A percentile compares a stretch with the other conserved stretches of the same genome.
Evolutionary conservation across 257 asterid genomes (phyloP).

Genomic region (Coffea eugenioides): DNA sequence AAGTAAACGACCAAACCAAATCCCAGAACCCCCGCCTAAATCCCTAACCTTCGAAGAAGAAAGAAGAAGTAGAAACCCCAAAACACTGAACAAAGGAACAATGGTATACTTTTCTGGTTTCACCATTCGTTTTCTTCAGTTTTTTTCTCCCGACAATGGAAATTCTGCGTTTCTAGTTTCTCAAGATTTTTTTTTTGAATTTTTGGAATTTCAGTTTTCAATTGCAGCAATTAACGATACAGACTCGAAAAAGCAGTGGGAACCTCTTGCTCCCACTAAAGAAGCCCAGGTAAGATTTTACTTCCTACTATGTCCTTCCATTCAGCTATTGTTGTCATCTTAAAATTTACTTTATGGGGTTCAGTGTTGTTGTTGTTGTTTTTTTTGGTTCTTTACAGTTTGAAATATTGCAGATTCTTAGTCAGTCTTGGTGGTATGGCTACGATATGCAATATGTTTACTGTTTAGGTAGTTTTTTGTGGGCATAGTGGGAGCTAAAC

Average conservation of each 20-base stretch:
- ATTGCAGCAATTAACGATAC: conserved; percentile 89
- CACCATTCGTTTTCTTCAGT: neutral
- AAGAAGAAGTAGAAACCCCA: conserved; percentile 1
- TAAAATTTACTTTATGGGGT: neutral
- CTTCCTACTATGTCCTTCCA: neutral
- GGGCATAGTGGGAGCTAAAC: neutral
- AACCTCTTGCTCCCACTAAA: conserved; percentile 92
- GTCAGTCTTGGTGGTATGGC: neutral
- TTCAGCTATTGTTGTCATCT: neutral
- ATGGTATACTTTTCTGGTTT: conserved; percentile 8
- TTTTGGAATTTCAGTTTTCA: conserved; percentile 62
- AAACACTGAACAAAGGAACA: neutral
- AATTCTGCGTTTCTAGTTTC: neutral
- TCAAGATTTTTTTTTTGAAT: neutral
- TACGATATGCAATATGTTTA: neutral
- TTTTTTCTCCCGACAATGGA: neutral
- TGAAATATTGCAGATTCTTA: neutral
- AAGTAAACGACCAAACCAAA: neutral
- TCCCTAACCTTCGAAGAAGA: neutral
- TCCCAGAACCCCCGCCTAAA: conserved; percentile 16
- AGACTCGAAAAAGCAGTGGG: conserved; percentile 70
- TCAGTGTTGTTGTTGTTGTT: neutral
- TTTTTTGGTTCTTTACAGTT: neutral
- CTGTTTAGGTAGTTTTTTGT: neutral
- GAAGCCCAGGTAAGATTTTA: conserved; percentile 82